Evolutionary conservation across 495 filamentous ascomycete species (phyloP).

Genomic region (Penicillium silybi): DNA sequence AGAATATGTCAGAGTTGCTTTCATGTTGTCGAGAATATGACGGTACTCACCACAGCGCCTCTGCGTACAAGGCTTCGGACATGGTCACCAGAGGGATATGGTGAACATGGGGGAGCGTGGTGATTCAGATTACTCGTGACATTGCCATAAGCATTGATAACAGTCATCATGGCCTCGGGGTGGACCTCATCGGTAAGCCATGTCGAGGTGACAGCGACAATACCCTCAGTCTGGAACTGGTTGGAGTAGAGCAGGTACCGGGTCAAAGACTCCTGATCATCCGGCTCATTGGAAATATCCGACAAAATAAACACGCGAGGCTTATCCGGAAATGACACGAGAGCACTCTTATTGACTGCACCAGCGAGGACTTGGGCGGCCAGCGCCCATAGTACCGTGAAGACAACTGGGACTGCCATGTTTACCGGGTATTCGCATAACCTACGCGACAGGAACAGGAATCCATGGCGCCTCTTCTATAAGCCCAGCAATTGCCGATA

Average conservation of each 20-base stretch:
- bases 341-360: slow-evolving; percentile 2
- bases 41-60: slow-evolving; percentile 16
- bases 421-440: not conserved
- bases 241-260: slow-evolving; percentile 36
- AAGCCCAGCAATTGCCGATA: not conserved
- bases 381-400: slow-evolving; percentile 9
- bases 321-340: slow-evolving; percentile 7
- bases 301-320: slow-evolving; percentile 36
- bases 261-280: slow-evolving; percentile 33
- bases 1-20: not conserved
- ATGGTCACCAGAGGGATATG: slow-evolving; percentile 28
- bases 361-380: slow-evolving; percentile 4
- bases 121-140: slow-evolving; percentile 31
- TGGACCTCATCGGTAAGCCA: slow-evolving; percentile 26
- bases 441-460: too few relatives aligned
- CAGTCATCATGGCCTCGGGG: slow-evolving; percentile 29
- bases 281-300: slow-evolving; percentile 39
- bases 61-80: slow-evolving; percentile 24
- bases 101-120: slow-evolving; percentile 29
- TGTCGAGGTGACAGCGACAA: slow-evolving; percentile 30
- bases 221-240: slow-evolving; percentile 34
- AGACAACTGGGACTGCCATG: not conserved
- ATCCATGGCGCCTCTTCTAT: too few relatives aligned
- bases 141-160: slow-evolving; percentile 30
- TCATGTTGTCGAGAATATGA: not conserved